phyloP scores from a whole-genome alignment of 179 eudicot species.

The Silene vulgaris region DNA sequence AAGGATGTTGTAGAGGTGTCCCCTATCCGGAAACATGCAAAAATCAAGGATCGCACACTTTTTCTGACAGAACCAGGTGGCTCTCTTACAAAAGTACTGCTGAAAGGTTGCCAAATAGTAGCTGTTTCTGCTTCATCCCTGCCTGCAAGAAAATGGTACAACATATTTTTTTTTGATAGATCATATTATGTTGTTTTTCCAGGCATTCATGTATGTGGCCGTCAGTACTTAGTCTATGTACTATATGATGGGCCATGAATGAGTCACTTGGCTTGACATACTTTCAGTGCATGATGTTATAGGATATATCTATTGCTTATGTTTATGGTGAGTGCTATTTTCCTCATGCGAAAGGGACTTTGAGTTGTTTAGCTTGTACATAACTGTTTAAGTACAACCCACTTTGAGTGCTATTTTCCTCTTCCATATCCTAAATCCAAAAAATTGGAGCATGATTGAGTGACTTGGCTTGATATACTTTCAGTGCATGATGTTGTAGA shows the following conservation, averaged over 20 bases:
- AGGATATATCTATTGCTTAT: too few relatives aligned
- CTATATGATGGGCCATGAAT: not conserved
- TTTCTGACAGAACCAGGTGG: slow-evolving; percentile 60
- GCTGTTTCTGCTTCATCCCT: slow-evolving; percentile 81
- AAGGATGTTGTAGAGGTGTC: slow-evolving; percentile 68
- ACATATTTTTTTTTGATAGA: not conserved
- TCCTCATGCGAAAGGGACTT: not conserved
- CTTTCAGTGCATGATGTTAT: not conserved
- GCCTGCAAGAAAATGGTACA: slow-evolving; percentile 83
- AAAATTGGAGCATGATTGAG: not conserved
- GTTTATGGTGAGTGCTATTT: too few relatives aligned
- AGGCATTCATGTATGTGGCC: not conserved
- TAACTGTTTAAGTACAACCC: too few relatives aligned
- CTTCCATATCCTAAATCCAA: not conserved
- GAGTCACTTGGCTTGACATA: not conserved
- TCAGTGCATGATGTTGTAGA: not conserved
- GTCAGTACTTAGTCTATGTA: not conserved
- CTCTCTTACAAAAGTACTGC: slow-evolving; percentile 45
- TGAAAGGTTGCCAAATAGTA: slow-evolving; percentile 59
- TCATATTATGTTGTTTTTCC: not conserved
- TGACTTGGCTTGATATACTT: not conserved
- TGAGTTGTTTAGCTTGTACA: not conserved
- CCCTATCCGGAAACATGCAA: slow-evolving; percentile 66
- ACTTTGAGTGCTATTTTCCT: not conserved
- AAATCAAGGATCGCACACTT: slow-evolving; percentile 60